Evolutionary conservation across 2,329 filamentous ascomycete species (phyloP).

Genomic region (Nigrospora oryzae): DNA sequence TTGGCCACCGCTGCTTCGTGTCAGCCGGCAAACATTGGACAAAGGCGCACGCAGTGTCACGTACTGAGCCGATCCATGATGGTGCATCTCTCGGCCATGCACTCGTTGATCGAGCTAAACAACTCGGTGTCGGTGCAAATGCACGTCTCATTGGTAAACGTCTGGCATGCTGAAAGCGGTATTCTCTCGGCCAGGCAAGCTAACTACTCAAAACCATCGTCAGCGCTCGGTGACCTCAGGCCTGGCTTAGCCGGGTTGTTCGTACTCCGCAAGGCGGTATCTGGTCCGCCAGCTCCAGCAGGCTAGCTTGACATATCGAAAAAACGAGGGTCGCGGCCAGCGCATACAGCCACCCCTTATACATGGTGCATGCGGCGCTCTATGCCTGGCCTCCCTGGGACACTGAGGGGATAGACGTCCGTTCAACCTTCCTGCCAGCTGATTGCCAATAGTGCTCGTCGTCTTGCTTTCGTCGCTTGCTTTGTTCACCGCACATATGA

Average conservation of each 20-base stretch:
- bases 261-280: neutral
- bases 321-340: neutral
- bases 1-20: neutral
- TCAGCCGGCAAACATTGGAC: neutral
- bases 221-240: no score
- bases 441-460: no score
- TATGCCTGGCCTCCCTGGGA: no score
- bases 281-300: neutral
- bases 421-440: no score
- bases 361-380: no score
- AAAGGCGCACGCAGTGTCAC: neutral
- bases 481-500: no score
- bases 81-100: slow-evolving; percentile 19
- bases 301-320: neutral
- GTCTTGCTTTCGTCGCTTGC: no score
- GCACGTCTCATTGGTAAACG: slow-evolving; percentile 7
- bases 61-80: slow-evolving; percentile 3
- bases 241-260: neutral
- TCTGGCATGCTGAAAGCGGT: slow-evolving; percentile 3
- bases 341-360: no score
- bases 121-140: slow-evolving; percentile 11
- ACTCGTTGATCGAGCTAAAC: slow-evolving; percentile 8
- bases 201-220: neutral
- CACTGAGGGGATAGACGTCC: no score
- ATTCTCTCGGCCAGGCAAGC: slow-evolving; percentile 1